phyloP scores from a whole-genome alignment of 768 basidiomycete genomes.

The Lactarius trivialis region DNA sequence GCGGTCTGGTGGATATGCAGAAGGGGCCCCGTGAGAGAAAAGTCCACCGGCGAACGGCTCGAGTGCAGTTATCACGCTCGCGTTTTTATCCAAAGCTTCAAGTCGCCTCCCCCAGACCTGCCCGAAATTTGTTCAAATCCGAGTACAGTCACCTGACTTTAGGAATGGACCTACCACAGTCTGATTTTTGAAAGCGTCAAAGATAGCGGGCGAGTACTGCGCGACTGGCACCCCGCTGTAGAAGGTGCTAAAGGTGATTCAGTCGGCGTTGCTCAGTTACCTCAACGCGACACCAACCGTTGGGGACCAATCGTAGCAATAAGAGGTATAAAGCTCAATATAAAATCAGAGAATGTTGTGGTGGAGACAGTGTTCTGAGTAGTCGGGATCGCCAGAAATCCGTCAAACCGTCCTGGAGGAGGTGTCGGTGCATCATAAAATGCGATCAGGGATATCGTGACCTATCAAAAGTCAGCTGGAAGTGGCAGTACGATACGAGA shows the following conservation, averaged over 20 bases:
- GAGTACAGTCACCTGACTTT: not conserved
- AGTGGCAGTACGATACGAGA: not conserved
- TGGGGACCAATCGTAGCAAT: not conserved
- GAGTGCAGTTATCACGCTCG: not conserved
- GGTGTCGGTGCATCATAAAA: constrained; percentile 24
- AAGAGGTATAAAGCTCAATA: not conserved
- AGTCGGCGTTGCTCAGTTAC: not conserved
- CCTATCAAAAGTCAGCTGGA: not conserved
- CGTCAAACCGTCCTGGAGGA: constrained; percentile 21
- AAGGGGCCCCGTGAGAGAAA: constrained; percentile 7
- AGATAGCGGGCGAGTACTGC: not conserved
- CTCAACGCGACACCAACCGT: not conserved
- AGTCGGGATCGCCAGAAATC: constrained; percentile 19
- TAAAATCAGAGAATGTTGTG: not conserved
- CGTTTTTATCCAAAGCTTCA: not conserved
- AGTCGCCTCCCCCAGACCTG: constrained; percentile 6
- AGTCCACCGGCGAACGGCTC: constrained; percentile 1
- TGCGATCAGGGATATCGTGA: not conserved
- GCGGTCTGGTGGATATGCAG: constrained; percentile 18
- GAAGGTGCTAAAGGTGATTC: not conserved
- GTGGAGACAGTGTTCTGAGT: not conserved
- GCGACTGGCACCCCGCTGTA: not conserved
- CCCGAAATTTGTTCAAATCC: not conserved
- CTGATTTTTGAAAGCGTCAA: not conserved
- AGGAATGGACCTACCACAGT: not conserved